phyloP scores from a whole-genome alignment of 768 basidiomycete genomes.

The Agrocybe praecox region DNA sequence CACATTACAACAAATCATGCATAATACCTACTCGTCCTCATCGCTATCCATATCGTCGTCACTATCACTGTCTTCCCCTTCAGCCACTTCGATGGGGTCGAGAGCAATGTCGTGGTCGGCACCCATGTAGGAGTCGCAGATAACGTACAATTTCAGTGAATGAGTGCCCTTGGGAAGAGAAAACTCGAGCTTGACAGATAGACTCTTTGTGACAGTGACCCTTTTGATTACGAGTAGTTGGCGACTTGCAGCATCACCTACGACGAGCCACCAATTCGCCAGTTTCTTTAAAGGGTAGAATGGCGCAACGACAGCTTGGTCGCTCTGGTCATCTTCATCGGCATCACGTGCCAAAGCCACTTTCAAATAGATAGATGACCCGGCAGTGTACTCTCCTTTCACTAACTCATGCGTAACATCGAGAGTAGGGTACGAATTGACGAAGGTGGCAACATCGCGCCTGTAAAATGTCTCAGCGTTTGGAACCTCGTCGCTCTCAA shows the following conservation, averaged over 20 bases:
- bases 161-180: constrained; percentile 85
- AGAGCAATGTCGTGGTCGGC: constrained; percentile 91
- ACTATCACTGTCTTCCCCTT: constrained; percentile 86
- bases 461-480: constrained; percentile 39
- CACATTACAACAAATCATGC: not conserved
- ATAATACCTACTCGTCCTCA: constrained; percentile 43
- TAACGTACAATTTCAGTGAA: constrained; percentile 82
- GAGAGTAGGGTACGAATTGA: constrained; percentile 96
- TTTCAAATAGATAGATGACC: constrained; percentile 79
- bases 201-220: constrained; percentile 85
- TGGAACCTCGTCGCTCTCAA: not conserved
- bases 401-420: constrained; percentile 89
- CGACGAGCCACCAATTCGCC: constrained; percentile 96
- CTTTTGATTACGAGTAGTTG: constrained; percentile 87
- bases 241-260: constrained; percentile 81
- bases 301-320: constrained; percentile 89
- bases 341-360: constrained; percentile 81
- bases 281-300: constrained; percentile 91
- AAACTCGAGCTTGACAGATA: constrained; percentile 89
- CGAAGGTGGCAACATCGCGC: constrained; percentile 93
- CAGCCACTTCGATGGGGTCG: constrained; percentile 83
- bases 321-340: constrained; percentile 74
- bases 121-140: constrained; percentile 90
- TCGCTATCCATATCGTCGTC: constrained; percentile 77
- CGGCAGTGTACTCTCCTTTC: constrained; percentile 85